phyloP scores from a whole-genome alignment of 345 rosid genomes.

The Camelina hispida region DNA sequence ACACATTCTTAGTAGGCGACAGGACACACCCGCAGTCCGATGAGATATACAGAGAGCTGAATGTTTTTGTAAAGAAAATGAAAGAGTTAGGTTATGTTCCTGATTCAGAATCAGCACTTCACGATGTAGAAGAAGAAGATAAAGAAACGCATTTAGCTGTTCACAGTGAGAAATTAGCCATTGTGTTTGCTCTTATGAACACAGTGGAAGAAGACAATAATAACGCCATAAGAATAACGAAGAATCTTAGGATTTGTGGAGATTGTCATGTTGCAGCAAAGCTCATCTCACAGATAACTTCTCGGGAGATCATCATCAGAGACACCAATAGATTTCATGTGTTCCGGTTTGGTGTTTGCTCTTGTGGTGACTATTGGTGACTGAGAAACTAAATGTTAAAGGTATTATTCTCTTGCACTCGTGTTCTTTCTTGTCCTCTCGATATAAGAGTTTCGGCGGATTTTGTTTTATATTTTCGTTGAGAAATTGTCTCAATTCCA shows the following conservation, averaged over 20 bases:
- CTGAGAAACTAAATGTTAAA: not conserved
- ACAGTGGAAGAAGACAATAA: slow-evolving; percentile 48
- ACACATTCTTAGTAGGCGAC: slow-evolving; percentile 73
- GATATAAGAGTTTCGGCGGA: too few relatives aligned
- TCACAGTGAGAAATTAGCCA: slow-evolving; percentile 82
- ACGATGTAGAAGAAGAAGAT: too few relatives aligned
- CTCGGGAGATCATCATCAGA: slow-evolving; percentile 63
- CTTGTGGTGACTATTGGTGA: slow-evolving; percentile 82
- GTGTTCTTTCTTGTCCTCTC: not conserved
- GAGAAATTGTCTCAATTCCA: not conserved
- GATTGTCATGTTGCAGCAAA: slow-evolving; percentile 79
- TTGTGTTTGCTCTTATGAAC: slow-evolving; percentile 69
- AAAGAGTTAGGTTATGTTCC: too few relatives aligned
- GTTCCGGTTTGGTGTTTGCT: slow-evolving; percentile 64
- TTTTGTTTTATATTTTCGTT: too few relatives aligned
- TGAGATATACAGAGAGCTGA: slow-evolving; percentile 58
- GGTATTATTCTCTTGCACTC: not conserved
- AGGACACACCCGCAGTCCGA: slow-evolving; percentile 53
- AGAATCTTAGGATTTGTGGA: slow-evolving; percentile 76
- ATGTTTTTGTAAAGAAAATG: slow-evolving; percentile 60
- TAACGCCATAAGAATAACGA: slow-evolving; percentile 65
- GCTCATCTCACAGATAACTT: slow-evolving; percentile 65
- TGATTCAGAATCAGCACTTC: too few relatives aligned
- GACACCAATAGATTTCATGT: slow-evolving; percentile 73
- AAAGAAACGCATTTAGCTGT: slow-evolving; percentile 61